These are phyloP conservation scores for Phaseolus coccineus DNA, from an alignment of 331 rosid species.

Conservation along the genomic window DNA sequence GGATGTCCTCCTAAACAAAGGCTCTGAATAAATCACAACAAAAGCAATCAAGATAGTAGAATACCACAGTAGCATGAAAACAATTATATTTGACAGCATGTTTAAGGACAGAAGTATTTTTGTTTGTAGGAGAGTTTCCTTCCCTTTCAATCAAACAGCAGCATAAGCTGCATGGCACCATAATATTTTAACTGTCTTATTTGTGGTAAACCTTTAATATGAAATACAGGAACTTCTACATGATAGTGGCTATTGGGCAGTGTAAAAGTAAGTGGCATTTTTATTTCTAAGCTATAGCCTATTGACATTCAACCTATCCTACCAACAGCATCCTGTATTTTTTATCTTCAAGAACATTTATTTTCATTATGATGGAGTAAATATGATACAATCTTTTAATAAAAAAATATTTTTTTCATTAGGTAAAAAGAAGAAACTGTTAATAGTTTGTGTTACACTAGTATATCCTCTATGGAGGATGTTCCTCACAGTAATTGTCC, in stretches of 20 bases:
- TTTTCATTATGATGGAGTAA: background rate
- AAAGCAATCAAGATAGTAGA: conserved; percentile 15
- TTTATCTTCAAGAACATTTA: background rate
- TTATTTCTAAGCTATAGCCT: conserved; percentile 15
- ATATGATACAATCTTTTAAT: conserved; percentile 1
- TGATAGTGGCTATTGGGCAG: conserved; percentile 3
- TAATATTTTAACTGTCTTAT: background rate
- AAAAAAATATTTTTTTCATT: background rate
- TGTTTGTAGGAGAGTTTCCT: background rate
- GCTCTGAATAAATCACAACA: background rate
- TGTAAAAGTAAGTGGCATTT: background rate
- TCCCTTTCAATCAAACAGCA: conserved; percentile 8
- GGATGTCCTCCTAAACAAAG: conserved; percentile 22
- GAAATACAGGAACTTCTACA: background rate
- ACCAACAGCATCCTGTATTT: background rate
- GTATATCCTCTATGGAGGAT: conserved; percentile 12
- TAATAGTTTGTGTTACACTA: conserved; percentile 11
- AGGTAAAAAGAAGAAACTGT: background rate
- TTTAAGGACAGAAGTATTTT: conserved; percentile 2
- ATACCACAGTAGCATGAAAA: conserved; percentile 13
- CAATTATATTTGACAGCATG: background rate
- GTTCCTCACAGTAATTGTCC: background rate
- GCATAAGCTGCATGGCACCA: background rate
- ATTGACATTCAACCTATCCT: background rate
- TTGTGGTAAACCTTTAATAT: conserved; percentile 1